These are phyloP conservation scores for Immersiporthe knoxdaviesiana DNA, from an alignment of 2,329 filamentous ascomycete genomes.

Conservation along the genomic window DNA sequence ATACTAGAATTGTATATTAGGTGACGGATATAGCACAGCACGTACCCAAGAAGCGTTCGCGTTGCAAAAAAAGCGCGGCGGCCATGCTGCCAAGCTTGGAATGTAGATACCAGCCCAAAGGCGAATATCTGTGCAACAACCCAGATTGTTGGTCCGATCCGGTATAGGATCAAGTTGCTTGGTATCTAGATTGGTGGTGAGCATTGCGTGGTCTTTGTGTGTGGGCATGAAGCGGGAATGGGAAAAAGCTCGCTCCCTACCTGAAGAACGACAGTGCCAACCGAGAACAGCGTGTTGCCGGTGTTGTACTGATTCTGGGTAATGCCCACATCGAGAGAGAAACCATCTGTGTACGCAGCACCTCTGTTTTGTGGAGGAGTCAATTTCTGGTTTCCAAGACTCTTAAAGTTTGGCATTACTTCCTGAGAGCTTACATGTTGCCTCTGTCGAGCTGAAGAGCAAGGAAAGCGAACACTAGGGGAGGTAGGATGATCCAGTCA, in stretches of 20 bases:
- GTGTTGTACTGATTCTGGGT: slow-evolving; percentile 55
- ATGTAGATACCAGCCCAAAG: slow-evolving; percentile 43
- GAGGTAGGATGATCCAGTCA: slow-evolving; percentile 28
- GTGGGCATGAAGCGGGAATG: neutral
- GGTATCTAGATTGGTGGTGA: slow-evolving; percentile 30
- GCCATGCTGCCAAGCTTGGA: slow-evolving; percentile 45
- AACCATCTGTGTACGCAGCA: slow-evolving; percentile 55
- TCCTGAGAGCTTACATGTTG: slow-evolving; percentile 22
- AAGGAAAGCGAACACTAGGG: slow-evolving; percentile 27
- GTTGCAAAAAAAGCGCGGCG: slow-evolving; percentile 43
- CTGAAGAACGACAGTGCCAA: slow-evolving; percentile 53
- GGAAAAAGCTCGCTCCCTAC: slow-evolving; percentile 15
- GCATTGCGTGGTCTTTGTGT: neutral
- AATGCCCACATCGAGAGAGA: slow-evolving; percentile 52
- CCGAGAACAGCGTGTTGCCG: slow-evolving; percentile 54
- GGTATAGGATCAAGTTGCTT: slow-evolving; percentile 36
- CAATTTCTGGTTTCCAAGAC: too few relatives aligned
- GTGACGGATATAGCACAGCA: neutral
- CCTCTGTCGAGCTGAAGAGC: slow-evolving; percentile 29
- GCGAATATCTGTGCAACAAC: slow-evolving; percentile 43
- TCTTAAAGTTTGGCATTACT: neutral
- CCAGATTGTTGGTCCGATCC: slow-evolving; percentile 42
- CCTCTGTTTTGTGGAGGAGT: slow-evolving; percentile 31
- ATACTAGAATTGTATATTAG: slow-evolving; percentile 21
- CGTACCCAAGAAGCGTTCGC: slow-evolving; percentile 43